These are phyloP conservation scores for Apocynum venetum DNA, from an alignment of 257 asterid species.

Conservation along the genomic window DNA sequence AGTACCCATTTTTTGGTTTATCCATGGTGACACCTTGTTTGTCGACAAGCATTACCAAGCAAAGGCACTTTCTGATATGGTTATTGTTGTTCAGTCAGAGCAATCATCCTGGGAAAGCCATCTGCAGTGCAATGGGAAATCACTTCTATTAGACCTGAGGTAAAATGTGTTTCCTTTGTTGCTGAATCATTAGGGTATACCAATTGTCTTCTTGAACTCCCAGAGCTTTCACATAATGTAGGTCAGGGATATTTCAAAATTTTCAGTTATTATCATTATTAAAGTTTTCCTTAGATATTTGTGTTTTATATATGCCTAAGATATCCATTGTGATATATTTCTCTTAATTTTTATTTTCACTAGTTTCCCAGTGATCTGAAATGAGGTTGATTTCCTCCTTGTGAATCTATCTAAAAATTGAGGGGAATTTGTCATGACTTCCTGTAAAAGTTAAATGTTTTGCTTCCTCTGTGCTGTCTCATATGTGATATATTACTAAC, in stretches of 20 bases:
- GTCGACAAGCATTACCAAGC: conserved; percentile 97
- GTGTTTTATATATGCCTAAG: neutral
- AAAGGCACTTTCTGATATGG: conserved; percentile 95
- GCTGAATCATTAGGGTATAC: neutral
- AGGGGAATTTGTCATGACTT: neutral
- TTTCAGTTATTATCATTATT: neutral
- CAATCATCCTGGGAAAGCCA: conserved; percentile 96
- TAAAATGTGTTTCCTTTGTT: conserved; percentile 20
- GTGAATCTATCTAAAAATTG: neutral
- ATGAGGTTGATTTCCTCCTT: neutral
- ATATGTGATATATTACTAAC: neutral
- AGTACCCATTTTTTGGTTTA: conserved; percentile 93
- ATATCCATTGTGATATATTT: neutral
- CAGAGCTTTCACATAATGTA: neutral
- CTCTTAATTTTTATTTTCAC: neutral
- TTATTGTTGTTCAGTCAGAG: conserved; percentile 94
- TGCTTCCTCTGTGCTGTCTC: neutral
- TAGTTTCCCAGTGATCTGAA: neutral
- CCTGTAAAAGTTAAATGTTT: neutral
- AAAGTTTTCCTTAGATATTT: neutral
- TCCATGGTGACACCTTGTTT: conserved; percentile 76
- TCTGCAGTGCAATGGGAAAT: conserved; percentile 86
- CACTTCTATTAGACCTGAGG: conserved; percentile 93
- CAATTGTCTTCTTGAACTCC: neutral
- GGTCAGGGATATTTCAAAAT: neutral